A percentile compares a stretch with the other conserved stretches of the same genome.
Evolutionary conservation across 2,329 filamentous ascomycete species (phyloP).

Genomic region (Penicillium paneum): DNA sequence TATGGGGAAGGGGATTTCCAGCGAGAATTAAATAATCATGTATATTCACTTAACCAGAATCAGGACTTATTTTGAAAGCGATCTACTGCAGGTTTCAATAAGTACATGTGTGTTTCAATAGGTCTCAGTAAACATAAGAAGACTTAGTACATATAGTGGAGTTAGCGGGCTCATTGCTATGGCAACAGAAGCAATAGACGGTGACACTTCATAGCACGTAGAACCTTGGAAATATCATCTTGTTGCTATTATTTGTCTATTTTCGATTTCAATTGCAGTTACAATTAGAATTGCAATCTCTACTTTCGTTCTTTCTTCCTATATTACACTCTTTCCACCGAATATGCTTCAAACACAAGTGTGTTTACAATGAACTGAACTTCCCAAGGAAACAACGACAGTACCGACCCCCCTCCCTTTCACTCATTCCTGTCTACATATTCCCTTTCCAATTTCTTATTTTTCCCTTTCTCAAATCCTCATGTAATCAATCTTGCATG

Average conservation of each 20-base stretch:
- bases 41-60: not conserved
- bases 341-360: not conserved
- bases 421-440: constrained; percentile 11
- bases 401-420: constrained; percentile 18
- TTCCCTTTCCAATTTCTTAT: constrained; percentile 1
- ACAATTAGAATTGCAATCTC: not conserved
- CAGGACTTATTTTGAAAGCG: not conserved
- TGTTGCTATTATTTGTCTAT: not conserved
- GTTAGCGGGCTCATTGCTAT: not conserved
- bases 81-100: not conserved
- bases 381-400: constrained; percentile 17
- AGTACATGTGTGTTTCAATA: not conserved
- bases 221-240: not conserved
- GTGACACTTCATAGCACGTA: not conserved
- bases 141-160: not conserved
- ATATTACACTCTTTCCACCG: constrained; percentile 1
- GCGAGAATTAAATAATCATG: not conserved
- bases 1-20: not conserved
- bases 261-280: not conserved
- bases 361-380: constrained; percentile 8
- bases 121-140: not conserved
- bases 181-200: not conserved
- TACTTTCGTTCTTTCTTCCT: constrained; percentile 2
- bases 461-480: constrained; percentile 9
- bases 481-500: constrained; percentile 35